Evolutionary conservation across 202 grass and related monocot species (phyloP), one percentile per base, ranked within the genome.

Genomic region (Schoenoplectus tabernaemontani): DNA sequence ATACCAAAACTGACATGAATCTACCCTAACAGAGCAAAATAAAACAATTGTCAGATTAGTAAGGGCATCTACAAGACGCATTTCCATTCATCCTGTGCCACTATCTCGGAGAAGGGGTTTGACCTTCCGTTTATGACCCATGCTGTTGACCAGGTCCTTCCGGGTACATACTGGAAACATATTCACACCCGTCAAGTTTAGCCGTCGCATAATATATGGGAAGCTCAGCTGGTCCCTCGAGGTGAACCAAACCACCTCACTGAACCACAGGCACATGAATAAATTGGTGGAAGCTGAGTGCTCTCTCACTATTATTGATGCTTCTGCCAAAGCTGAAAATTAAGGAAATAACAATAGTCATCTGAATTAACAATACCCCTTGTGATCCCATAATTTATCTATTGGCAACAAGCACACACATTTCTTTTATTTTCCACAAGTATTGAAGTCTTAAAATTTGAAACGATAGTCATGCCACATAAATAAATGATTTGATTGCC

Each of bases 181-280:
- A 68, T 97, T 84, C n/a, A 94, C 32, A 54, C 82, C 82, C 4
- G 82, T 79, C 12, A 88, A 75, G 16, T 83, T 86, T 32, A 97
- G 34, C 12, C 87, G 84, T 64, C 89, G 67, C 84, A 92, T 34
- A 1, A 91, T 85, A 76, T 94, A 98, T 44, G 95, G 95, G 80
- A 98, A 98, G 78, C 96, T 98, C 43, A 95, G 86, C 81, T 95
- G 96, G 88, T 98, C 96, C n/a, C 88, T 83, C 41, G 91, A 92
- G 5, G 90, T 95, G 85, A 95, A 98, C 36, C 90, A 80, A 0
- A 90, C 89, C 75, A 92, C 95, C 84, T 95, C 96, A 79, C 95
- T 95, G 83, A 98, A 98, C 91, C 91, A 98, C 33, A 86, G 83
- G 85, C 90, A 98, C 90, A 92, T 98, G 84, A 95, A 98, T 30